phyloP scores from a whole-genome alignment of 306 rosid species.

The Glycine soja region DNA sequence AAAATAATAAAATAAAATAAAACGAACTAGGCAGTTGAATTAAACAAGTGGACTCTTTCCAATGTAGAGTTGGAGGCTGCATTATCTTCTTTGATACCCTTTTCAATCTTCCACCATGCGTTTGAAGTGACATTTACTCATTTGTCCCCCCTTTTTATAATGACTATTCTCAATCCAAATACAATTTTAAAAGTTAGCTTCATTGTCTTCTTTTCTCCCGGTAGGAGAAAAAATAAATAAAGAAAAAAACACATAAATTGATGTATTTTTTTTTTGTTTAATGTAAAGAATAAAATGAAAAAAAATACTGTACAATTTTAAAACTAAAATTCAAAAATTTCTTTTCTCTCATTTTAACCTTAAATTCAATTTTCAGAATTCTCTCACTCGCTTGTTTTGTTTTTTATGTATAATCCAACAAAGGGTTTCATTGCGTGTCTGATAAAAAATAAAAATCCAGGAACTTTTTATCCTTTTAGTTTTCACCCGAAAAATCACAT shows the following conservation, averaged over 20 bases:
- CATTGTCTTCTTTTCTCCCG: neutral
- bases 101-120: slow-evolving; percentile 51
- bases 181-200: neutral
- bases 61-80: slow-evolving; percentile 42
- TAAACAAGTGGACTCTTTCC: slow-evolving; percentile 53
- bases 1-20: slow-evolving; percentile 31
- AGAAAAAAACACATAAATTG: neutral
- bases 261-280: neutral
- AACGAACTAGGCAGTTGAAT: slow-evolving; percentile 32
- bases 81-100: slow-evolving; percentile 47
- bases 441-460: neutral
- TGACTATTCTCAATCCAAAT: slow-evolving; percentile 6
- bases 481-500: neutral
- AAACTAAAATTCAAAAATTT: neutral
- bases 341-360: neutral
- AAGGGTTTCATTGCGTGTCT: neutral
- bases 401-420: neutral
- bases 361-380: neutral
- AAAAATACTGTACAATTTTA: neutral
- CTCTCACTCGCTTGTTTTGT: neutral
- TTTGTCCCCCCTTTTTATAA: slow-evolving; percentile 40
- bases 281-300: neutral
- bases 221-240: neutral
- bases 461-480: neutral
- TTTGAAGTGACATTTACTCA: slow-evolving; percentile 63